Percentiles rank a stretch among this genome's conserved stretches.
Conservation (phyloP, 148 eudicot genomes). For the Arbutus unedo region DNA sequence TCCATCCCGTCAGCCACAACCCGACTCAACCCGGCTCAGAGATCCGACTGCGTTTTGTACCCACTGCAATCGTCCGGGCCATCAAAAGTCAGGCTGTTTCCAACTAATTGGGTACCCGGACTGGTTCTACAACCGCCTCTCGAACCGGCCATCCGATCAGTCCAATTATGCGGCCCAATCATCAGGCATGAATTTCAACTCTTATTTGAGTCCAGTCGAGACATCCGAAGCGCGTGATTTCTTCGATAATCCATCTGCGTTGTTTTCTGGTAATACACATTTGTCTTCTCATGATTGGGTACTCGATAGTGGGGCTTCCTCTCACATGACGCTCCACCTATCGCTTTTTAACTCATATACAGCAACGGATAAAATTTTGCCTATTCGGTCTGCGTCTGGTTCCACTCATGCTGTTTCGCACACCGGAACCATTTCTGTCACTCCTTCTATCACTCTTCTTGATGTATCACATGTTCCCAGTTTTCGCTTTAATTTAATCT, state of each 20-base stretch:
- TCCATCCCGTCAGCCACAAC: not conserved
- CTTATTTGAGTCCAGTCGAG: no score
- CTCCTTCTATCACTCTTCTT: not conserved
- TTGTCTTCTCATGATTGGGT: no score
- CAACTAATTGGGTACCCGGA: not conserved
- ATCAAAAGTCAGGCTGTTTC: not conserved
- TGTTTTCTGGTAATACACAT: no score
- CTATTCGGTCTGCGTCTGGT: not conserved
- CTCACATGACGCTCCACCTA: not conserved
- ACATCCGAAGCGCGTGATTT: no score
- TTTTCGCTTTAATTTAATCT: not conserved
- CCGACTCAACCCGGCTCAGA: not conserved
- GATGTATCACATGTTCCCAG: not conserved
- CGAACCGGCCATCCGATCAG: not conserved
- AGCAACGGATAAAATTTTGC: not conserved
- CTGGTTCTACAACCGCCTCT: not conserved
- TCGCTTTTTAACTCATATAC: not conserved
- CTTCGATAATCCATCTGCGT: no score
- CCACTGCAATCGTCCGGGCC: not conserved
- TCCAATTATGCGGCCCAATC: not conserved
- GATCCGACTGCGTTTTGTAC: not conserved
- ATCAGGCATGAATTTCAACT: no score
- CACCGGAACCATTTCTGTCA: not conserved
- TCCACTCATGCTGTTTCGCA: not conserved
- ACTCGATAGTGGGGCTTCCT: no score